Base-by-base conservation (phyloP, 768 basidiomycete genomes). In the Hirschioporus abietinus region DNA sequence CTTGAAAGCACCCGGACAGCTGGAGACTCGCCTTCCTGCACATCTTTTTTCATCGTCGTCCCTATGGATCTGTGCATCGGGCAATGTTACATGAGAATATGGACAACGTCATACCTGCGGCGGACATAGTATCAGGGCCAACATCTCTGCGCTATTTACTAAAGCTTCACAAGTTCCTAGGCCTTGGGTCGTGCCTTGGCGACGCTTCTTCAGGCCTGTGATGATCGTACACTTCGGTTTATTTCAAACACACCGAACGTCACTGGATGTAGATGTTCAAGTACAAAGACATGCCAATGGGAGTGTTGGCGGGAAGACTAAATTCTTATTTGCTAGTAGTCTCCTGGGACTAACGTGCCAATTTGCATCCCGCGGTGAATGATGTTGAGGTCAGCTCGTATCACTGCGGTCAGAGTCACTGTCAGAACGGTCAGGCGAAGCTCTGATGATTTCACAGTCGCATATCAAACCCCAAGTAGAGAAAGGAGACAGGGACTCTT, bases 261-360 rank as follows among this genome's bases (percentile, higher is more conserved):
- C 1, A 52, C 42, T 52, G 42, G 42, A n/a, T n/a, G n/a, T n/a
- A n/a, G 12, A 12, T 15, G 3, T 10, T 15, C 15, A 52, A 12
- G 42, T 52, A 12, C 15, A 52, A 20, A 52, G 42, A 52, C 42
- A 52, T 52, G 42, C 12, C 42, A 52, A 10, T 52, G 42, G 42
- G 42, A 52, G 42, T 10, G 42, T 52, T 52, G 42, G 42, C 42
- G 42, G 4, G 42, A 52, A 52, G 42, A 52, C 42, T 52, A 52
- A 52, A 52, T 52, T 52, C 42, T 52, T 52, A 52, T 52, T 52
- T 52, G 42, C 42, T 52, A 52, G 42, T 52, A 52, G 42, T 52
- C 42, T 52, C 42, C 12, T 15, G 30, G 8, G 30, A 30, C 30
- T 30, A 30, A 30, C 30, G 42, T 52, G 42, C 30, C 8, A 30